Evolutionary conservation across 352 stramenopile species (phyloP).

Genomic region (Pythium vanterpoolii): DNA sequence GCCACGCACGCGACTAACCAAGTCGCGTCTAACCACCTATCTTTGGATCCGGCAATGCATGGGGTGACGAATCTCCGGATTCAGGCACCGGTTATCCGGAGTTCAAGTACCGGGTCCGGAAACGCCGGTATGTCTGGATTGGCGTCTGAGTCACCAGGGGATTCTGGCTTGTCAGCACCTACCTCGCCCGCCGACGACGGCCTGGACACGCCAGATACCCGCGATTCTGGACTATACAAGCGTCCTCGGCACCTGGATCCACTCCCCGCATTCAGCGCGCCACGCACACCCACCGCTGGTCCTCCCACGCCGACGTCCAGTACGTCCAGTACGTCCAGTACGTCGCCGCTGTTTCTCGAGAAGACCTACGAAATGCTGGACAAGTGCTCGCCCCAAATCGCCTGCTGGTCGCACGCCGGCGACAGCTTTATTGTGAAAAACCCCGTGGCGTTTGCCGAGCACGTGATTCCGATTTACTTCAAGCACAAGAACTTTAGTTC

Average conservation of each 20-base stretch:
- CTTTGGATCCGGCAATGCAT: neutral
- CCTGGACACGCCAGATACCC: conserved; percentile 29
- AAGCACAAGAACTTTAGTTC: conserved; percentile 92
- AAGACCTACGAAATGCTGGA: conserved; percentile 91
- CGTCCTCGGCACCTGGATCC: conserved; percentile 9
- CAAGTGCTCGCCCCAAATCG: conserved; percentile 63
- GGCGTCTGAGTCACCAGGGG: conserved; percentile 18
- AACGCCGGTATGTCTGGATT: neutral
- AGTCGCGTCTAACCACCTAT: neutral
- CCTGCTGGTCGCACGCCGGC: conserved; percentile 69
- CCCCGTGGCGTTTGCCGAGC: conserved; percentile 75
- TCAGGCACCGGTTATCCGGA: conserved; percentile 13
- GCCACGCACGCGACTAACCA: neutral
- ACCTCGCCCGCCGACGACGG: conserved; percentile 34
- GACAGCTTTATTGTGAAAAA: conserved; percentile 91
- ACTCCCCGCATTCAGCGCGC: neutral
- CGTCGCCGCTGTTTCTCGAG: conserved; percentile 72
- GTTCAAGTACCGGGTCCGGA: neutral
- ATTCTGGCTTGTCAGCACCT: conserved; percentile 30
- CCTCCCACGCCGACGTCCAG: too few relatives aligned
- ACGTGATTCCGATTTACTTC: conserved; percentile 89
- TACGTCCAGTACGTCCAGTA: neutral
- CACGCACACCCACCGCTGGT: too few relatives aligned
- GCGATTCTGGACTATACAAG: conserved; percentile 19
- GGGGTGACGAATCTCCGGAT: conserved; percentile 13